These are phyloP conservation scores for Pichia sp. DNA, from an alignment of 1,139 yeast species.

Conservation along the genomic window DNA sequence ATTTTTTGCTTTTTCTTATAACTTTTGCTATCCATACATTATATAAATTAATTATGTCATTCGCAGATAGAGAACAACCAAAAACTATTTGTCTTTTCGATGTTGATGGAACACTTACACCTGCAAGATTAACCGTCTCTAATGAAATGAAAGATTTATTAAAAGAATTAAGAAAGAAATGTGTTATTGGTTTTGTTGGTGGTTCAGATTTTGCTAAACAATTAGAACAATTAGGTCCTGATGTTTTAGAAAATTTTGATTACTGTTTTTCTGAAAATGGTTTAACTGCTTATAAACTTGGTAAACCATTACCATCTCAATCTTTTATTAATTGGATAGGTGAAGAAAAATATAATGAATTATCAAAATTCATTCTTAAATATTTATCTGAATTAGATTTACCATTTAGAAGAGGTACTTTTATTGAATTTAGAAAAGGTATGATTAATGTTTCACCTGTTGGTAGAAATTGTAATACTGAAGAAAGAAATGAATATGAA, in stretches of 20 bases:
- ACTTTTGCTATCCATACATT: no score
- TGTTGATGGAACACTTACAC: constrained; percentile 97
- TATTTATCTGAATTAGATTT: constrained; percentile 81
- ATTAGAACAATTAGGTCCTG: constrained; percentile 87
- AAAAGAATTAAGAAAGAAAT: constrained; percentile 75
- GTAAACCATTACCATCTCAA: constrained; percentile 82
- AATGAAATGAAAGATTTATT: constrained; percentile 74
- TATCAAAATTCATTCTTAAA: constrained; percentile 75
- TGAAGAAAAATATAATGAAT: constrained; percentile 84
- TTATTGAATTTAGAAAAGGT: constrained; percentile 97
- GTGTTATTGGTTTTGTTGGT: constrained; percentile 95
- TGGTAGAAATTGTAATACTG: constrained; percentile 94
- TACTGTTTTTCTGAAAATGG: constrained; percentile 98
- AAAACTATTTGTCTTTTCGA: constrained; percentile 78
- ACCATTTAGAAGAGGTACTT: constrained; percentile 96
- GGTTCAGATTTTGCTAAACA: constrained; percentile 95
- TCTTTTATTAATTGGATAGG: constrained; percentile 95
- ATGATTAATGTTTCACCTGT: constrained; percentile 97
- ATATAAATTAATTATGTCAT: constrained; percentile 36
- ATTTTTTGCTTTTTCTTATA: background rate
- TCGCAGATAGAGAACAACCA: constrained; percentile 48
- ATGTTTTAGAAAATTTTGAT: constrained; percentile 75
- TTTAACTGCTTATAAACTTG: constrained; percentile 89
- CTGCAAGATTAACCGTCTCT: constrained; percentile 82
- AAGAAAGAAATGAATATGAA: constrained; percentile 91